phyloP scores from a whole-genome alignment of 2,329 filamentous ascomycete species.

The Talaromyces rugulosus region DNA sequence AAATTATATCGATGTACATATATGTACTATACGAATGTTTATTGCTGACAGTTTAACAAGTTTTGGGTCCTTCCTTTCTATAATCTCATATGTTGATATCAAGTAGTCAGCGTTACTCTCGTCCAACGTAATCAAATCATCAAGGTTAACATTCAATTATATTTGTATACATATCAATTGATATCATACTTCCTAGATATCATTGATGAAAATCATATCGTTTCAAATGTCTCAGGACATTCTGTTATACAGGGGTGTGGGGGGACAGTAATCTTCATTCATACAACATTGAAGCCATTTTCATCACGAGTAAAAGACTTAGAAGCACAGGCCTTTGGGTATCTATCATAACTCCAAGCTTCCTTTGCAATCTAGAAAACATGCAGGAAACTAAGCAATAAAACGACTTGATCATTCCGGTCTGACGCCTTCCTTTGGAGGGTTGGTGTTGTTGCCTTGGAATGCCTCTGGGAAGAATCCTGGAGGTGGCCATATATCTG shows the following conservation, averaged over 20 bases:
- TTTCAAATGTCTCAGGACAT: background rate
- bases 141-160: too few species aligned
- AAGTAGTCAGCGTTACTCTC: too few species aligned
- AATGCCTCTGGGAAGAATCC: slow-evolving; percentile 40
- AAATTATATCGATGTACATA: background rate
- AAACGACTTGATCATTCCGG: background rate
- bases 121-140: too few species aligned
- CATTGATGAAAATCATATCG: background rate
- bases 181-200: background rate
- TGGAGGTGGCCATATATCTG: slow-evolving; percentile 40
- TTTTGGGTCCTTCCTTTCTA: too few species aligned
- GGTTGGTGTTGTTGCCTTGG: slow-evolving; percentile 19
- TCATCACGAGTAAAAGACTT: background rate
- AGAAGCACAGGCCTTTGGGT: background rate
- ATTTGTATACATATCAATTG: background rate
- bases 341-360: background rate
- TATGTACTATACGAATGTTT: background rate
- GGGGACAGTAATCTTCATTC: background rate
- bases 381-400: background rate
- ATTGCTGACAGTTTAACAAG: background rate
- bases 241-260: background rate
- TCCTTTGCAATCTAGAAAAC: background rate
- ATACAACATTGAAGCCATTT: background rate
- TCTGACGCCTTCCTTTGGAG: slow-evolving; percentile 12
- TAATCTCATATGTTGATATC: too few species aligned